phyloP scores from a whole-genome alignment of 2,329 filamentous ascomycete genomes.

The Exophiala bonariae region DNA sequence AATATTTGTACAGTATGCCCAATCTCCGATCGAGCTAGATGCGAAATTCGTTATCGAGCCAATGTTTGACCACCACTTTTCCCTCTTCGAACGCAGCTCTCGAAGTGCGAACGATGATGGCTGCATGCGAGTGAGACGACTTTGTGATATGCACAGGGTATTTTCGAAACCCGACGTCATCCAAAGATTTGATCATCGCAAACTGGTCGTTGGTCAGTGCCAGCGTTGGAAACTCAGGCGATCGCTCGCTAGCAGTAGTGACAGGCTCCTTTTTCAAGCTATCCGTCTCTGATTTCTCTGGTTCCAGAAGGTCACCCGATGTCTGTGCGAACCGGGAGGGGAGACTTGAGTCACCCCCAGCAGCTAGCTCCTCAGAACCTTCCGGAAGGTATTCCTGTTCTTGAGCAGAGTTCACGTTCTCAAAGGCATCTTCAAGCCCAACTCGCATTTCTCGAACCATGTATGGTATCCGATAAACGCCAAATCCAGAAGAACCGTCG shows the following conservation, averaged over 20 bases:
- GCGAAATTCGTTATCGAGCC: conserved; percentile 73
- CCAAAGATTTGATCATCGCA: conserved; percentile 75
- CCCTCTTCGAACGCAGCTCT: conserved; percentile 76
- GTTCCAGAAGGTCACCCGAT: conserved; percentile 15
- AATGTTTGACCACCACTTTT: conserved; percentile 74
- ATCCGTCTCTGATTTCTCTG: conserved; percentile 34
- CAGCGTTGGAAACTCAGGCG: conserved; percentile 64
- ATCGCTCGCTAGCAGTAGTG: conserved; percentile 29
- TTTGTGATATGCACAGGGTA: conserved; percentile 60
- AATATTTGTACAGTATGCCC: too few species aligned
- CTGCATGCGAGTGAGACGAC: conserved; percentile 78
- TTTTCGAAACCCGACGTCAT: conserved; percentile 61
- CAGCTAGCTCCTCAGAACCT: conserved; percentile 52
- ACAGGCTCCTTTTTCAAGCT: conserved; percentile 28
- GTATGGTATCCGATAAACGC: conserved; percentile 73
- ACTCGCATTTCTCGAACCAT: conserved; percentile 73
- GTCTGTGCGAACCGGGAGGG: conserved; percentile 9
- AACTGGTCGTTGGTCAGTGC: conserved; percentile 81
- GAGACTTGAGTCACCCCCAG: conserved; percentile 9
- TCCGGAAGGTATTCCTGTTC: conserved; percentile 69
- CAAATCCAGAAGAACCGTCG: conserved; percentile 63
- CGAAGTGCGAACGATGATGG: conserved; percentile 75
- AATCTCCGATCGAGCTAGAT: conserved; percentile 39
- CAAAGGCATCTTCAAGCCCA: conserved; percentile 75
- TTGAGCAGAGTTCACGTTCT: conserved; percentile 68